Percentiles rank a stretch among this genome's conserved stretches.
Conservation (phyloP, 2,329 filamentous ascomycete genomes). For the Colletotrichum filicis region DNA sequence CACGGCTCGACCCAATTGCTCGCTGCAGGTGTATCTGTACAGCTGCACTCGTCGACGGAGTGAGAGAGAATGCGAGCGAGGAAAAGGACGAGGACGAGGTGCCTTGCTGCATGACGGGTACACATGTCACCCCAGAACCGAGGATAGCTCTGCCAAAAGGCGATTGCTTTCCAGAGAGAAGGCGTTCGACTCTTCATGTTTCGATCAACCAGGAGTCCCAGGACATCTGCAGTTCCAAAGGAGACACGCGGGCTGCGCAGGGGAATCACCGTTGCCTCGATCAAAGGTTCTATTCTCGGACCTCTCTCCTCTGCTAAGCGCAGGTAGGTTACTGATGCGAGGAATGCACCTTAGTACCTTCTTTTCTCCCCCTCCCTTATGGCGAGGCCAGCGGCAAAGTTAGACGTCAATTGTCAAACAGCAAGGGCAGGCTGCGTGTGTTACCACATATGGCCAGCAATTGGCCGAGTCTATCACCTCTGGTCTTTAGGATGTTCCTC, state of each 20-base stretch:
- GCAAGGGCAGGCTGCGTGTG: background rate
- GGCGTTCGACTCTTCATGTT: background rate
- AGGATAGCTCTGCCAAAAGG: background rate
- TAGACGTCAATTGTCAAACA: background rate
- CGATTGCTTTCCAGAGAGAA: background rate
- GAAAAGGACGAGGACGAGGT: background rate
- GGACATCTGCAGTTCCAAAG: background rate
- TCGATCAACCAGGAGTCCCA: background rate
- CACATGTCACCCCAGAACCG: slow-evolving; percentile 9
- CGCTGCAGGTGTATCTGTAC: background rate
- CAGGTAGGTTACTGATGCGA: background rate
- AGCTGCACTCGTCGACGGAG: background rate
- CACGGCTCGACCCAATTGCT: background rate
- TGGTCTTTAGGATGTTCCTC: background rate
- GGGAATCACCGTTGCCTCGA: background rate
- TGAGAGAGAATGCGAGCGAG: background rate
- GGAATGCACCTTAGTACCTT: background rate
- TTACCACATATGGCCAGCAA: background rate
- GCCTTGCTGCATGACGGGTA: background rate
- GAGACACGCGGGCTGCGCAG: background rate
- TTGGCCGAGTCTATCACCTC: background rate
- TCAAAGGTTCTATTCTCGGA: background rate
- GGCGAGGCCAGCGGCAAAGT: background rate
- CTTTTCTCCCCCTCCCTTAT: background rate
- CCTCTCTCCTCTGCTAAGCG: background rate